Evolutionary conservation across 495 filamentous ascomycete genomes (phyloP).

Genomic region (Podospora sp.): DNA sequence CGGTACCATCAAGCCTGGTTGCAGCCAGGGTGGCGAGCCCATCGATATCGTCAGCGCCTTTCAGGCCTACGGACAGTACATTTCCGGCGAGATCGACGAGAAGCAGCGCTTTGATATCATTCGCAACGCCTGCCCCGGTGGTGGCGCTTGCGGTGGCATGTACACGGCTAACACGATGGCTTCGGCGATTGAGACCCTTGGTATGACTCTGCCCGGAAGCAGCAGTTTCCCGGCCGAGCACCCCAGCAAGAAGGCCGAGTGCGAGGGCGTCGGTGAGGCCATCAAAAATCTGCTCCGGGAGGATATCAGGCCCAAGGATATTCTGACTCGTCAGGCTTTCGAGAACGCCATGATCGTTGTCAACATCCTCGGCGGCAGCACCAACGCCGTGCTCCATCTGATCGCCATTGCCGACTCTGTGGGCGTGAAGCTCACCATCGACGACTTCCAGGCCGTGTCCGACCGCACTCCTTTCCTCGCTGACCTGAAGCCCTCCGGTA

Average conservation of each 20-base stretch:
- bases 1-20: slow-evolving; percentile 90
- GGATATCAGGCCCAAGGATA: slow-evolving; percentile 86
- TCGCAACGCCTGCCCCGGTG: slow-evolving; percentile 87
- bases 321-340: slow-evolving; percentile 88
- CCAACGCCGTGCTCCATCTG: slow-evolving; percentile 94
- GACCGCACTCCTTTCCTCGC: slow-evolving; percentile 92
- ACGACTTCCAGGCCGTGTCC: slow-evolving; percentile 95
- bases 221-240: slow-evolving; percentile 92
- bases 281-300: slow-evolving; percentile 84
- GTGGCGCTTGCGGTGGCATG: slow-evolving; percentile 97
- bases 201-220: slow-evolving; percentile 92
- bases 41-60: slow-evolving; percentile 97
- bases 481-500: slow-evolving; percentile 95
- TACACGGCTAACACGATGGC: slow-evolving; percentile 99
- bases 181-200: slow-evolving; percentile 92
- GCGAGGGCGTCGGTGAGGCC: slow-evolving; percentile 77
- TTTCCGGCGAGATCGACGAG: slow-evolving; percentile 88
- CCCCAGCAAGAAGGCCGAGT: slow-evolving; percentile 82
- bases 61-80: slow-evolving; percentile 95
- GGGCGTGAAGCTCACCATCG: slow-evolving; percentile 89
- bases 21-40: slow-evolving; percentile 71
- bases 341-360: slow-evolving; percentile 96
- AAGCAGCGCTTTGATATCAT: slow-evolving; percentile 92
- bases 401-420: slow-evolving; percentile 96
- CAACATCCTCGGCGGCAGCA: slow-evolving; percentile 93